Evolutionary conservation across 495 filamentous ascomycete genomes (phyloP).

Genomic region (Baudoinia panamericana): DNA sequence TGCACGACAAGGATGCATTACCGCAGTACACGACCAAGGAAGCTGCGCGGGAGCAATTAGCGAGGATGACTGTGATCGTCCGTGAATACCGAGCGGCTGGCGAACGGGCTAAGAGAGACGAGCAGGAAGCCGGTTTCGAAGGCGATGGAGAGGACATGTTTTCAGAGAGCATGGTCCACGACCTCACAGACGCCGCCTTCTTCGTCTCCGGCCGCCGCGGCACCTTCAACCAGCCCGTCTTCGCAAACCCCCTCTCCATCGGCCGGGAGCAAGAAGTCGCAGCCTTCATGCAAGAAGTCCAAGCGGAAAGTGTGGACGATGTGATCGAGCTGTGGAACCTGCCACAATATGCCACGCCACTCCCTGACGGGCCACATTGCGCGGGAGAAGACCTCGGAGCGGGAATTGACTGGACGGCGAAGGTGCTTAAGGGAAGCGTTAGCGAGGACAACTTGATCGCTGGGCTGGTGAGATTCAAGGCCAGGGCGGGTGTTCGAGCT

Average conservation of each 20-base stretch:
- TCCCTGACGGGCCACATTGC: too few species aligned
- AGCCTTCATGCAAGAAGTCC: neutral
- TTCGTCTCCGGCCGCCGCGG: neutral
- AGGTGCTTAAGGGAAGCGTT: too few species aligned
- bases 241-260: neutral
- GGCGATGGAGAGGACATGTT: neutral
- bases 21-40: neutral
- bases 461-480: too few species aligned
- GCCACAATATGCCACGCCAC: too few species aligned
- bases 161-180: slow-evolving; percentile 1
- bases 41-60: slow-evolving; percentile 3
- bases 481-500: too few species aligned
- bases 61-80: too few species aligned
- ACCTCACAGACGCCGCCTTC: slow-evolving; percentile 1
- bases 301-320: neutral
- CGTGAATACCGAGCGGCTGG: neutral
- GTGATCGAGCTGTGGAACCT: slow-evolving; percentile 2
- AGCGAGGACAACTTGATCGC: too few species aligned
- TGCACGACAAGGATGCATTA: neutral
- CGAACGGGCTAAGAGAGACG: neutral
- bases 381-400: too few species aligned
- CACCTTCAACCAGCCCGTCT: slow-evolving; percentile 1
- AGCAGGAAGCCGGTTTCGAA: neutral
- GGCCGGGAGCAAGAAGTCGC: slow-evolving; percentile 1
- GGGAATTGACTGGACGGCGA: too few species aligned